These are phyloP conservation scores for Elongisporangium undulatum DNA, from an alignment of 352 stramenopile genomes.

Conservation along the genomic window DNA sequence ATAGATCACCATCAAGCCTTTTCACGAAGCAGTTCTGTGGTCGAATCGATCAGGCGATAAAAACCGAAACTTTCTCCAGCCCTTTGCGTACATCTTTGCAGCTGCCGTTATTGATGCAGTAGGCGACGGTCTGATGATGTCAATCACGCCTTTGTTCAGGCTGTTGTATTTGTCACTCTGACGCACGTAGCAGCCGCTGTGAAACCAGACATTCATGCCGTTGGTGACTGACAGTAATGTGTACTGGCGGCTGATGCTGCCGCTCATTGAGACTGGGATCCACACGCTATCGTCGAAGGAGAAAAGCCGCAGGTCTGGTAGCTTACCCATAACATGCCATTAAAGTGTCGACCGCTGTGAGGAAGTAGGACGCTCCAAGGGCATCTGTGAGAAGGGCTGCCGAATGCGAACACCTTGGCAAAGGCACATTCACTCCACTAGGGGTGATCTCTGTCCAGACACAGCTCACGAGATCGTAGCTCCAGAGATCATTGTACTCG, in stretches of 20 bases:
- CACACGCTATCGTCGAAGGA: slow-evolving; percentile 38
- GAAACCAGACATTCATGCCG: slow-evolving; percentile 75
- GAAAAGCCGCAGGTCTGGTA: slow-evolving; percentile 63
- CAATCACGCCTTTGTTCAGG: too few species aligned
- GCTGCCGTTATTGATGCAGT: too few species aligned
- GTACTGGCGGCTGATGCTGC: slow-evolving; percentile 39
- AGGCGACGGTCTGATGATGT: too few species aligned
- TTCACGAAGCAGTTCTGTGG: too few species aligned
- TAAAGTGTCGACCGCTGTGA: slow-evolving; percentile 53
- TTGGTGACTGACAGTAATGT: slow-evolving; percentile 41
- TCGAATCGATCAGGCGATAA: too few species aligned
- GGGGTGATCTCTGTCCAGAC: slow-evolving; percentile 35
- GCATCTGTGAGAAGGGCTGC: slow-evolving; percentile 28
- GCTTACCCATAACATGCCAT: too few species aligned
- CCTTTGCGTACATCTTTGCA: too few species aligned
- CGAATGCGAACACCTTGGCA: slow-evolving; percentile 60
- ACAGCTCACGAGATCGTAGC: slow-evolving; percentile 39
- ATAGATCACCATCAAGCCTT: too few species aligned
- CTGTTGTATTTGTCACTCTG: too few species aligned
- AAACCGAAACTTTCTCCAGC: too few species aligned
- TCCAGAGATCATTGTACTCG: slow-evolving; percentile 66
- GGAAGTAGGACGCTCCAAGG: slow-evolving; percentile 30
- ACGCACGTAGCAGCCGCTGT: slow-evolving; percentile 64
- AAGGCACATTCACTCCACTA: slow-evolving; percentile 13
- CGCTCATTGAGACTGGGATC: slow-evolving; percentile 16